A percentile compares a stretch with the other conserved stretches of the same genome.
Conservation (phyloP, 176 grass and related monocot genomes). For the Olyra latifolia region DNA sequence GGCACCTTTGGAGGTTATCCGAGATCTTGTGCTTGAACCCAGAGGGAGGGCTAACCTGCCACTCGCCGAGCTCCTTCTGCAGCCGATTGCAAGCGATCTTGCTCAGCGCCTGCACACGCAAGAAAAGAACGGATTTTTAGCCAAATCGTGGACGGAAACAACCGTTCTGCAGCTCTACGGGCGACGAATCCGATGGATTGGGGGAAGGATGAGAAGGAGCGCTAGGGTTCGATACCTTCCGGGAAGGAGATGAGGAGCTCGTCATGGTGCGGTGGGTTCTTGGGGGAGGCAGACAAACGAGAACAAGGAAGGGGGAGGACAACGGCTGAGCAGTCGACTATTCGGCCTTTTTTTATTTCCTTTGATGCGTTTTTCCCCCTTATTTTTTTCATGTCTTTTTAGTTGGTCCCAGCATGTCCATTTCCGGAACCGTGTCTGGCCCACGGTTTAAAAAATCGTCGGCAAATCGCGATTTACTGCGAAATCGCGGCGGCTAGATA, state of each 20-base stretch:
- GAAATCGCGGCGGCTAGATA: too few relatives aligned
- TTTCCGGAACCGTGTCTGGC: neutral
- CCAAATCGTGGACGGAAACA: slow-evolving; percentile 16
- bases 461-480: too few relatives aligned
- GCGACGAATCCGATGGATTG: slow-evolving; percentile 34
- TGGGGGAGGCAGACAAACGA: neutral
- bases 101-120: slow-evolving; percentile 70
- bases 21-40: slow-evolving; percentile 85
- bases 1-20: slow-evolving; percentile 86
- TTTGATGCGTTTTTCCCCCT: neutral
- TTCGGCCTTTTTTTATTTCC: neutral
- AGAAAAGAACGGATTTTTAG: neutral
- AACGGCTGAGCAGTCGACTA: neutral
- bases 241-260: slow-evolving; percentile 54
- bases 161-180: neutral
- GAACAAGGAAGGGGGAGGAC: too few relatives aligned
- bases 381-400: too few relatives aligned
- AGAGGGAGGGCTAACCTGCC: slow-evolving; percentile 68
- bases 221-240: slow-evolving; percentile 35
- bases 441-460: too few relatives aligned
- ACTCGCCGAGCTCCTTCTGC: slow-evolving; percentile 90
- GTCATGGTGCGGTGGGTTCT: slow-evolving; percentile 42
- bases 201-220: neutral
- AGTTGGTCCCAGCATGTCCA: neutral
- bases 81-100: slow-evolving; percentile 96